Evolutionary conservation across 805 yeast species (phyloP), one percentile per base, ranked within the genome.

Genomic region (Candida corydali): DNA sequence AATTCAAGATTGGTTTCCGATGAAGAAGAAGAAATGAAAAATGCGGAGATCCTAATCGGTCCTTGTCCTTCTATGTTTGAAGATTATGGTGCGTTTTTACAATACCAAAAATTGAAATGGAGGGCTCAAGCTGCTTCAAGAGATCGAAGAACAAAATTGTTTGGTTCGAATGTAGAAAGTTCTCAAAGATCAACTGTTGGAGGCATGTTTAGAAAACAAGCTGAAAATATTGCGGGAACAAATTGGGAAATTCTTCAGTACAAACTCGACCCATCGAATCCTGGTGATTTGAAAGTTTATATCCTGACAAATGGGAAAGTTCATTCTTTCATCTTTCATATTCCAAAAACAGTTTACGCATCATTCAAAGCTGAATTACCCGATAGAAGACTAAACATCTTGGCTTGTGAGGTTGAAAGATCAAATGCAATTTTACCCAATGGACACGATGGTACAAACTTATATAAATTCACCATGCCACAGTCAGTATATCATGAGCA

Each of bases 61-160:
- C 60, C 68, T 3, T 78, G 85, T 54, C 94, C 94, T 1, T 70
- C 78, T 5, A 80, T 83, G 57, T 61, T 66, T 1, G 80, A 67
- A 10, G 88, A 85, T 48, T 85, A 85, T 57, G 72, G 55, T 12
- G 82, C 74, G 0, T 85, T 83, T 65, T 65, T 93, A 41, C 61
- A 63, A 20, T 84, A 84, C 51, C 91, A 85, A 58, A 88, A 91
- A 57, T 72, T 78, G n/a, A 86, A 86, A 52, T 93, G 99, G 99
- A 75, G 65, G 33, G 65, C 78, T 9, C 95, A 87, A 54, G 72
- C 75, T n/a, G 75, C 76, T 43, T 83, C 82, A 41, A 73, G 87
- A 47, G 73, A 70, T 37, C 75, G 94, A 50, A 73, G 97, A 52
- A 71, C 70, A 37, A 80, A 78, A 44, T 59, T 94, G 17, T 91